phyloP scores from a whole-genome alignment of 148 eudicot genomes.

The Hydrangea macrophylla region DNA sequence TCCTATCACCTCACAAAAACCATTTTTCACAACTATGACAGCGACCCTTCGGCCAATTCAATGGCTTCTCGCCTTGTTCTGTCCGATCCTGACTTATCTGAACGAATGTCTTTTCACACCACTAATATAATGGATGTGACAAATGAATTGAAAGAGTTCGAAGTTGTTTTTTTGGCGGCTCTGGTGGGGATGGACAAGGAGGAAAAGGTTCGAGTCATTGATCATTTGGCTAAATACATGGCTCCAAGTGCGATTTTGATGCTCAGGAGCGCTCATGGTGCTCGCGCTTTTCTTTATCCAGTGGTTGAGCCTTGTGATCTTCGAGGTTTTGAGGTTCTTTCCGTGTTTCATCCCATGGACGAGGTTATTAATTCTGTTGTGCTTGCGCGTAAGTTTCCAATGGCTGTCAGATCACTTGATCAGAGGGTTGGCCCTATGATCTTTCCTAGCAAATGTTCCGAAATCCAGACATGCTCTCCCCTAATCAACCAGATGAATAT shows the following conservation, averaged over 20 bases:
- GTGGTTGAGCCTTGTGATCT: slow-evolving; percentile 72
- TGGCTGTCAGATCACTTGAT: slow-evolving; percentile 8
- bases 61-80: slow-evolving; percentile 58
- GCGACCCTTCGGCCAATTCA: slow-evolving; percentile 60
- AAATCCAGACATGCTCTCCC: slow-evolving; percentile 47
- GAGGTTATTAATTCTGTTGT: slow-evolving; percentile 92
- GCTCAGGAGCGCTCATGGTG: slow-evolving; percentile 95
- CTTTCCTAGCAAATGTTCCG: slow-evolving; percentile 66
- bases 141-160: slow-evolving; percentile 50
- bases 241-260: slow-evolving; percentile 73
- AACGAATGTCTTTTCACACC: slow-evolving; percentile 73
- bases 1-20: slow-evolving; percentile 50
- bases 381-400: slow-evolving; percentile 47
- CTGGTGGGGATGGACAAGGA: slow-evolving; percentile 87
- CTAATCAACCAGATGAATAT: slow-evolving; percentile 43
- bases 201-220: slow-evolving; percentile 52
- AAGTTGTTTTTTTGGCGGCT: slow-evolving; percentile 86
- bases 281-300: slow-evolving; percentile 86
- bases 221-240: slow-evolving; percentile 71
- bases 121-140: slow-evolving; percentile 65
- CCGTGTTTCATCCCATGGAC: slow-evolving; percentile 74
- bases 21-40: slow-evolving; percentile 77
- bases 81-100: slow-evolving; percentile 58
- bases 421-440: slow-evolving; percentile 37
- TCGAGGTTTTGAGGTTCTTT: slow-evolving; percentile 69